phyloP scores from a whole-genome alignment of 169 alveolate genomes.

The Ichthyophthirius multifiliis region DNA sequence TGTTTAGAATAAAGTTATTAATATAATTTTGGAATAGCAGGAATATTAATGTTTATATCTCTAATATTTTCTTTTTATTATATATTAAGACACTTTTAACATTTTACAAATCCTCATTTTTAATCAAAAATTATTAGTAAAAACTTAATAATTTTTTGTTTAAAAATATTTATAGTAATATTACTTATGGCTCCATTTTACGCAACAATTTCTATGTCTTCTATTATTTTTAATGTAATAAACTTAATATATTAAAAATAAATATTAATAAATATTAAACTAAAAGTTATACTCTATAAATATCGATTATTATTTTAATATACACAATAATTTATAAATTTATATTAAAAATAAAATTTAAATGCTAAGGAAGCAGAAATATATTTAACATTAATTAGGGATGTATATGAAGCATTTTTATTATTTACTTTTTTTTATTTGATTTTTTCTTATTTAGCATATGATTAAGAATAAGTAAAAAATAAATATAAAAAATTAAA shows the following conservation, averaged over 20 bases:
- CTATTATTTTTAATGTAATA: constrained; percentile 12
- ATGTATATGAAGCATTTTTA: constrained; percentile 25
- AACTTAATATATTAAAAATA: too few species aligned
- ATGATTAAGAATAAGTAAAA: constrained; percentile 22
- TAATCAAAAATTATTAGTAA: constrained; percentile 29
- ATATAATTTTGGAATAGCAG: background rate
- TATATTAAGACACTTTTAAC: constrained; percentile 7
- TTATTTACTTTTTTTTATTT: constrained; percentile 37
- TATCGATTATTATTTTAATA: too few species aligned
- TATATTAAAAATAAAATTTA: background rate
- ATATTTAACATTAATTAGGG: constrained; percentile 24
- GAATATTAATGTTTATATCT: background rate
- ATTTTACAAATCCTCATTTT: constrained; percentile 34
- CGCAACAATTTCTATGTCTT: constrained; percentile 23
- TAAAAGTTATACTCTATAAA: too few species aligned
- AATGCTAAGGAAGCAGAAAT: background rate
- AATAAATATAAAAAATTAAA: too few species aligned
- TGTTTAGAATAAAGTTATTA: background rate
- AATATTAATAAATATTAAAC: too few species aligned
- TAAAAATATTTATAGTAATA: background rate
- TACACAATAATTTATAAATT: background rate
- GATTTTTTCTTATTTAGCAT: constrained; percentile 38
- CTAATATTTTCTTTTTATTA: constrained; percentile 14
- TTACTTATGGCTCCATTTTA: constrained; percentile 44
- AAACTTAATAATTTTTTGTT: too few species aligned